Conservation (phyloP, 305 asterid species). For the Fraxinus ornus region DNA sequence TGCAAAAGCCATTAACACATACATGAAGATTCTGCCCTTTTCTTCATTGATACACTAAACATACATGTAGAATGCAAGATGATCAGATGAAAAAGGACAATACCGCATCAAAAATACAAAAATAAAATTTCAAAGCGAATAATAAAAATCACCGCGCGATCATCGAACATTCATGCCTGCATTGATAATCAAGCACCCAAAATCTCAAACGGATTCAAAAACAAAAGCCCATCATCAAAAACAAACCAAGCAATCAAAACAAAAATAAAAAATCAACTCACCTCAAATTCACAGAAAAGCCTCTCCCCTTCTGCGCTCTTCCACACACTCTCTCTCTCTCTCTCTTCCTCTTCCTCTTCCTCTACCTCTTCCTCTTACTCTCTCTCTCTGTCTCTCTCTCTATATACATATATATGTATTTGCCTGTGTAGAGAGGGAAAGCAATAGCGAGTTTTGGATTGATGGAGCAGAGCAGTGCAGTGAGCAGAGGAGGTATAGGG, state of each 20-base stretch:
- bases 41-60: background rate
- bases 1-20: background rate
- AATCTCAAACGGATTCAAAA: background rate
- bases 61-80: background rate
- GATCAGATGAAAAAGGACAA: background rate
- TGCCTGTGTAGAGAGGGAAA: background rate
- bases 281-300: conserved; percentile 6
- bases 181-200: background rate
- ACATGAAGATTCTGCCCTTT: background rate
- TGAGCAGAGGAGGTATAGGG: conserved; percentile 6
- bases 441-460: background rate
- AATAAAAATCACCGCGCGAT: background rate
- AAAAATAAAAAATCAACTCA: background rate
- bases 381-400: background rate
- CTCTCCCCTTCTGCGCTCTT: background rate
- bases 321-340: background rate
- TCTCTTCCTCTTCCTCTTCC: background rate
- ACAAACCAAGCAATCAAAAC: background rate
- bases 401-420: background rate
- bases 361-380: background rate
- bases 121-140: background rate
- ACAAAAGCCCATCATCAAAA: background rate
- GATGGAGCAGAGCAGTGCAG: background rate
- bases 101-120: background rate
- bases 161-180: background rate